A percentile compares a stretch with the other conserved stretches of the same genome.
phyloP scores from a whole-genome alignment of 768 basidiomycete genomes.

The Suillus paluster region DNA sequence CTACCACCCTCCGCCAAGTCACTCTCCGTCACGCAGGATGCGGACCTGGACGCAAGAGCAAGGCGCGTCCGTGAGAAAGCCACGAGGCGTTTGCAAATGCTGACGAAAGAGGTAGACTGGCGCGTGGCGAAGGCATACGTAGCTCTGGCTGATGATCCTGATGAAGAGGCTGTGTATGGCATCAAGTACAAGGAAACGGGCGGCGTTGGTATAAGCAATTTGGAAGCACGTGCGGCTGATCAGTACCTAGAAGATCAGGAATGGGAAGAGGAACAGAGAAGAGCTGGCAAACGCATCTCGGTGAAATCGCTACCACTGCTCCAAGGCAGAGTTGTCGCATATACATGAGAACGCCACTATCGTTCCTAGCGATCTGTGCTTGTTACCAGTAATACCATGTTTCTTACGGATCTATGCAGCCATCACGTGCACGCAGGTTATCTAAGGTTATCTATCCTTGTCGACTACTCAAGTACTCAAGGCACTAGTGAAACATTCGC shows the following conservation, averaged over 20 bases:
- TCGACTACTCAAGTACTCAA: not conserved
- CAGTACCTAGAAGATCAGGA: conserved; percentile 70
- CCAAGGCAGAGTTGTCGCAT: not conserved
- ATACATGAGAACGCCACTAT: not conserved
- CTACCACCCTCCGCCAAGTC: conserved; percentile 49
- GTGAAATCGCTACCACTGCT: not conserved
- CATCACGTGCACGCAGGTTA: not conserved
- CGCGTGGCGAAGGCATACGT: conserved; percentile 72
- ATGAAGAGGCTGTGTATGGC: conserved; percentile 22
- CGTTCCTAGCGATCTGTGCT: not conserved
- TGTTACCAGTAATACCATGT: not conserved
- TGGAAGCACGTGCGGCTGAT: conserved; percentile 59
- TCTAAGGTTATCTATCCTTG: not conserved
- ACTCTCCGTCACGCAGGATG: conserved; percentile 35
- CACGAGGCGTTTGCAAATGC: conserved; percentile 60
- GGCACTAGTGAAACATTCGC: not conserved
- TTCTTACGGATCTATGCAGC: not conserved
- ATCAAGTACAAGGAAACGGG: conserved; percentile 31
- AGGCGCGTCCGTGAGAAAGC: conserved; percentile 57
- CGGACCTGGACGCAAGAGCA: conserved; percentile 44
- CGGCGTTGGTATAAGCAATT: conserved; percentile 16
- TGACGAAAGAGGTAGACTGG: conserved; percentile 74
- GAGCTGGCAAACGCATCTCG: conserved; percentile 25
- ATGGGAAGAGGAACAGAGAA: conserved; percentile 57
- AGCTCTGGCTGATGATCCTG: conserved; percentile 55